Evolutionary conservation across 441 rosid genomes (phyloP).

Genomic region (Pelargonium australe): DNA sequence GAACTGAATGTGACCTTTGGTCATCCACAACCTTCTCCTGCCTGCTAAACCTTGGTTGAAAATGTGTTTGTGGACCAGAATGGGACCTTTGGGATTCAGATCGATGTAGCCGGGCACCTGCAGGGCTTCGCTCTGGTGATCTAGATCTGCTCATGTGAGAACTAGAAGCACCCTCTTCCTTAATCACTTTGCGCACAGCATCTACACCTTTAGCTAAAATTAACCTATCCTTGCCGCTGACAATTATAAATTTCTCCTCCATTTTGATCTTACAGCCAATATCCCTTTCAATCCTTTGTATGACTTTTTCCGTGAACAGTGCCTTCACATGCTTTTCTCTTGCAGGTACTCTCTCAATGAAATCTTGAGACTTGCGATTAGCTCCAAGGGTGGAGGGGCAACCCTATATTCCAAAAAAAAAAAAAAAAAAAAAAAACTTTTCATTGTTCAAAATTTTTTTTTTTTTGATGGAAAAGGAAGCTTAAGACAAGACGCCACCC

Average conservation of each 20-base stretch:
- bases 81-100: constrained; percentile 59
- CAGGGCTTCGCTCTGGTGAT: constrained; percentile 61
- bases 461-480: too few species aligned
- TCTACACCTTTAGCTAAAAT: constrained; percentile 89
- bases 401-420: constrained; percentile 43
- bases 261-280: constrained; percentile 83
- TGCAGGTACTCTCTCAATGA: constrained; percentile 87
- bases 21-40: constrained; percentile 1
- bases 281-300: constrained; percentile 71
- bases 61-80: constrained; percentile 37
- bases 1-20: constrained; percentile 1
- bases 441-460: too few species aligned
- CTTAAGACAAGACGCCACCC: too few species aligned
- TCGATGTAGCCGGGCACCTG: constrained; percentile 52
- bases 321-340: constrained; percentile 71
- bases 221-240: constrained; percentile 89
- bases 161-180: constrained; percentile 60
- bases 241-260: constrained; percentile 88
- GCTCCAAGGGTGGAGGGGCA: constrained; percentile 98
- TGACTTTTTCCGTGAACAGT: constrained; percentile 68
- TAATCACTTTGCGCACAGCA: constrained; percentile 78
- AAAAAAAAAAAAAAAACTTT: too few species aligned
- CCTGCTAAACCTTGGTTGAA: constrained; percentile 3
- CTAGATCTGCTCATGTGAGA: constrained; percentile 74
- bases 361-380: constrained; percentile 83